Base-by-base conservation (phyloP, 1,284 basidiomycete species). In the Leccinum subrobustum region DNA sequence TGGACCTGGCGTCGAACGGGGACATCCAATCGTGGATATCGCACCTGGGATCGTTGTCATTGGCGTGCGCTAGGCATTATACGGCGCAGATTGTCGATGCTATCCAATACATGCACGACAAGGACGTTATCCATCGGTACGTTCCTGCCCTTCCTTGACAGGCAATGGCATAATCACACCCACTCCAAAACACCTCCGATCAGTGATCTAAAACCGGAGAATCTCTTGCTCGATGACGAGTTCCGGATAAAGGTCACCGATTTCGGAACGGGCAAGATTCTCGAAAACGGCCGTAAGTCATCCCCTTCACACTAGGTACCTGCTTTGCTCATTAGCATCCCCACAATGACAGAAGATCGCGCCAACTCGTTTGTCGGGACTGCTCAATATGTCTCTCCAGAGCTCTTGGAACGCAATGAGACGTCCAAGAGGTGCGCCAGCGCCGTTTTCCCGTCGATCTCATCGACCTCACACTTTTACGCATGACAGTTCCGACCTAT, bases 201-300 rank as follows among this genome's bases (percentile, higher is more conserved):
- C 59, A 87, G 86, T 39, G 93, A 96, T 75, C 80, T 96, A 47
- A 97, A 96, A 76, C 95, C 95, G 1, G 94, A 97, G 75, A 97
- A 97, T 75, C 83, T 98, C 48, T 79, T 99, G 14, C 81, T 98
- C 44, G 94, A 96, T 68, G 84, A 86, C 57, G 82, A 88, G 25
- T 92, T 88, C 77, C 86, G 94, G 56, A 86, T 98, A 75, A 98
- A 96, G 76, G 86, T 99, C 23, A 94, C 96, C 27, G 97, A 99
- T 76, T 99, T 99, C 77, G 97, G 97, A 8, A 97, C 95, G 18
- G 95, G 94, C 35, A 96, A 96, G 77, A 82, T 96, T 65, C 78
- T 95, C 52, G 85, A 87, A 65, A 75, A 84, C 16, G 79, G 79
- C 60, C 76, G 83, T 83, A 63, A 69, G 81, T 63, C 1, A 4